Base-by-base conservation (phyloP, 2,329 filamentous ascomycete species). In the Pseudopithomyces maydicus region DNA sequence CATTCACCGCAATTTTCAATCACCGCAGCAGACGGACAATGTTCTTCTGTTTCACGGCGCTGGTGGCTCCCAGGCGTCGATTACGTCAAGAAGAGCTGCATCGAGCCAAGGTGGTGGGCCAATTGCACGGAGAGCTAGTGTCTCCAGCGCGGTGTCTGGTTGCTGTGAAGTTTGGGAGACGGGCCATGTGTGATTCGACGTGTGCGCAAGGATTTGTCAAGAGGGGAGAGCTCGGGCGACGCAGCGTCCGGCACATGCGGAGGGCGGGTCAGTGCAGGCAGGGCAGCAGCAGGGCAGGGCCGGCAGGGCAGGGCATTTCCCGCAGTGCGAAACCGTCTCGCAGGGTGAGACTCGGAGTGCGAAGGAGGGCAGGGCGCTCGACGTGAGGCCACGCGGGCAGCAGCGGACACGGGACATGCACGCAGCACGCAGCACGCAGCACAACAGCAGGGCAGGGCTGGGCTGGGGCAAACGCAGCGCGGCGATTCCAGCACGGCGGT, bases 151-250 rank as follows among this genome's bases (percentile, higher is more conserved):
- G 8, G 26, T 29, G 26, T 29, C 26, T 29, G 26, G 26, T 29
- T 29, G 26, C 26, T 29, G 26, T 29, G 26, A 29, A 8, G 26
- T 29, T 29, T 29, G 26, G 26, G 5, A 29, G 26, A 29, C 8
- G 26, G 26, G 26, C 32, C 32, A 35, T 14, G 32, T 35, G 14
- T 14, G n/a, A n/a, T n/a, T n/a, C n/a, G n/a, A n/a, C n/a, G n/a
- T n/a, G n/a, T n/a, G n/a, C n/a, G n/a, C 41, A 47, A 17, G 33
- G 32, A 62, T 62, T 62, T 62, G 59, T 64, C 61, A 60, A 57
- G 47, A 20, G n/a, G 47, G 15, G n/a, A 17, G 57, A 39, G 55
- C 51, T 48, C 39, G 58, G 54, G 33, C 47, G 22, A 20, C 20
- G 22, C 42, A 44, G 32, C 22, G 19, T 39, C 22, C 32, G 47